Evolutionary conservation across 73 alveolate species (phyloP).

Genomic region (Paramecium pentaurelia): DNA sequence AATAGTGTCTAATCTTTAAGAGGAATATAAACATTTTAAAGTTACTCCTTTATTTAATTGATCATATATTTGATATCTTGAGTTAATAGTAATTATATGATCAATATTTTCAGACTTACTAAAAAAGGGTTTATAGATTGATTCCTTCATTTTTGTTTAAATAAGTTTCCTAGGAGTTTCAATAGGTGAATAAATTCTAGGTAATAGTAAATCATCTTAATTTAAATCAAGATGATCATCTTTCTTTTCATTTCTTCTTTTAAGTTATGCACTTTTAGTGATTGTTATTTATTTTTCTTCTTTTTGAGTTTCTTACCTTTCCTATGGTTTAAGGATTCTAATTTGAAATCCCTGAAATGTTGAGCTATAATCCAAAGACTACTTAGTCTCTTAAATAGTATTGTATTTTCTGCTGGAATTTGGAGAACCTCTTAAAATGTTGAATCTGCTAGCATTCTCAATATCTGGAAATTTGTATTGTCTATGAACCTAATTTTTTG

Average conservation of each 20-base stretch:
- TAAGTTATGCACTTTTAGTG: background rate
- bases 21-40: background rate
- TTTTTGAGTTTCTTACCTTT: background rate
- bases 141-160: background rate
- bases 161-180: background rate
- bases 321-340: background rate
- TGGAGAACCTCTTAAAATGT: background rate
- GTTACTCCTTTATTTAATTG: background rate
- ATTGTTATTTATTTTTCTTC: background rate
- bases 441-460: background rate
- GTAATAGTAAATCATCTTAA: background rate
- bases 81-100: background rate
- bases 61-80: background rate
- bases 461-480: background rate
- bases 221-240: background rate
- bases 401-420: background rate
- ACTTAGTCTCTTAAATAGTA: background rate
- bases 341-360: background rate
- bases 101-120: background rate
- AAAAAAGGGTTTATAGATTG: background rate
- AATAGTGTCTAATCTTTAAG: background rate
- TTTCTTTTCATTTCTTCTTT: background rate
- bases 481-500: background rate
- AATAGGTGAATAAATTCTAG: background rate
- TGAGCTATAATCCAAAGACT: background rate